Percentiles rank a stretch among this genome's conserved stretches.
These are phyloP conservation scores for Boehmeria nivea DNA, from an alignment of 306 rosid species.

Conservation along the genomic window DNA sequence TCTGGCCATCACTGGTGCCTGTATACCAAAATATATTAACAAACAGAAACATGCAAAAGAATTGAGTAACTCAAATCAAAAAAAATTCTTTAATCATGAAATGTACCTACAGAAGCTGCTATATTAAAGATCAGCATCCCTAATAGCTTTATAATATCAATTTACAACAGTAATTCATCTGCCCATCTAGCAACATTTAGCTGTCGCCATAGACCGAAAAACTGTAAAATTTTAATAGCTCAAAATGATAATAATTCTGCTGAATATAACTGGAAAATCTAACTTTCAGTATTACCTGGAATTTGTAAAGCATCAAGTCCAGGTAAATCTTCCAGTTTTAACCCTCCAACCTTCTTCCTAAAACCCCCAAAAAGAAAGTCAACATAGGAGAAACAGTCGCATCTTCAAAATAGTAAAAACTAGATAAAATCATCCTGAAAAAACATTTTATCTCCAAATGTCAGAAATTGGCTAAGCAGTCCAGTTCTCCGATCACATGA, in stretches of 20 bases:
- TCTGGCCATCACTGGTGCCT: conserved; percentile 94
- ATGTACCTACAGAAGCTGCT: neutral
- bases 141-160: conserved; percentile 12
- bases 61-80: neutral
- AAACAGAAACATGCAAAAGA: neutral
- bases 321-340: conserved; percentile 86
- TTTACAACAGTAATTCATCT: conserved; percentile 1
- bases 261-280: conserved; percentile 6
- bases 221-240: neutral
- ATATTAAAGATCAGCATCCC: neutral
- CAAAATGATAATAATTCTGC: neutral
- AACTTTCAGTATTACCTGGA: conserved; percentile 52
- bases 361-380: conserved; percentile 13
- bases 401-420: too few species aligned
- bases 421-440: too few species aligned
- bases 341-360: conserved; percentile 92
- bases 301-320: conserved; percentile 81
- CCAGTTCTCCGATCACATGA: too few species aligned
- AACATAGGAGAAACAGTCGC: neutral
- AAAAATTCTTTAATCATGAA: conserved; percentile 9
- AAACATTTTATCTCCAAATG: too few species aligned
- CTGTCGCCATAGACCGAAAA: neutral
- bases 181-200: neutral
- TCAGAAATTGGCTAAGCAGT: too few species aligned
- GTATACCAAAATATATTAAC: conserved; percentile 24